Evolutionary conservation across 305 asterid species (phyloP).

Genomic region (Andrographis paniculata): DNA sequence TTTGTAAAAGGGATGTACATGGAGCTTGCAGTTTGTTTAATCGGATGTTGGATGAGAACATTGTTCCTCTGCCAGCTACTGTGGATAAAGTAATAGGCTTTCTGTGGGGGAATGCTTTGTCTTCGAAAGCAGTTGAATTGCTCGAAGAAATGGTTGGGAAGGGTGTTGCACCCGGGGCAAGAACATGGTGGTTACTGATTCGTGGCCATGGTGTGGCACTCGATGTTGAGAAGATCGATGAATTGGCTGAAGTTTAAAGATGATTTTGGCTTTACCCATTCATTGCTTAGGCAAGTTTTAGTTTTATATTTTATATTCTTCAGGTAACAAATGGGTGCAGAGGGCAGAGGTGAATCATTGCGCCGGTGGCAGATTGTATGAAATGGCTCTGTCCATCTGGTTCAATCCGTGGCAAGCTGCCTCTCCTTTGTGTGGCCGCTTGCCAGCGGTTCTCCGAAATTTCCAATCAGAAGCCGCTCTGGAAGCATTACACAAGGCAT

Average conservation of each 20-base stretch:
- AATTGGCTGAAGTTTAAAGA: constrained; percentile 10
- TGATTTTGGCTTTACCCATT: too few species aligned
- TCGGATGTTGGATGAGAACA: constrained; percentile 24
- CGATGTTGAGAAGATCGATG: constrained; percentile 9
- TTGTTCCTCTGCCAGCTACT: constrained; percentile 19
- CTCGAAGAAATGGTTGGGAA: constrained; percentile 19
- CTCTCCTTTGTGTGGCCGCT: neutral
- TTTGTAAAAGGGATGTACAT: constrained; percentile 22
- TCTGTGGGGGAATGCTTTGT: constrained; percentile 26
- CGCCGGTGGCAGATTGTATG: too few species aligned
- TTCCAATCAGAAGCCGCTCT: constrained; percentile 72
- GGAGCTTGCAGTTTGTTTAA: constrained; percentile 31
- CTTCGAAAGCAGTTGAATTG: constrained; percentile 24
- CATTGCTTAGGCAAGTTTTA: too few species aligned
- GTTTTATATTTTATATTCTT: too few species aligned
- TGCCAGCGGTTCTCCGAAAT: constrained; percentile 17
- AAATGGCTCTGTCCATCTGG: too few species aligned
- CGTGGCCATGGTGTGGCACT: constrained; percentile 13
- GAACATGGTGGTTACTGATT: constrained; percentile 26
- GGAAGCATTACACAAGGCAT: constrained; percentile 59
- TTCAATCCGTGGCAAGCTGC: too few species aligned
- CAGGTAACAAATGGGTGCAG: too few species aligned
- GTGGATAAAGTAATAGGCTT: constrained; percentile 27
- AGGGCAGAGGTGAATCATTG: too few species aligned
- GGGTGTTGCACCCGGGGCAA: constrained; percentile 22